Percentiles rank a stretch among this genome's conserved stretches.
Conservation (phyloP, 306 rosid species). For the Amphicarpaea edgeworthii region DNA sequence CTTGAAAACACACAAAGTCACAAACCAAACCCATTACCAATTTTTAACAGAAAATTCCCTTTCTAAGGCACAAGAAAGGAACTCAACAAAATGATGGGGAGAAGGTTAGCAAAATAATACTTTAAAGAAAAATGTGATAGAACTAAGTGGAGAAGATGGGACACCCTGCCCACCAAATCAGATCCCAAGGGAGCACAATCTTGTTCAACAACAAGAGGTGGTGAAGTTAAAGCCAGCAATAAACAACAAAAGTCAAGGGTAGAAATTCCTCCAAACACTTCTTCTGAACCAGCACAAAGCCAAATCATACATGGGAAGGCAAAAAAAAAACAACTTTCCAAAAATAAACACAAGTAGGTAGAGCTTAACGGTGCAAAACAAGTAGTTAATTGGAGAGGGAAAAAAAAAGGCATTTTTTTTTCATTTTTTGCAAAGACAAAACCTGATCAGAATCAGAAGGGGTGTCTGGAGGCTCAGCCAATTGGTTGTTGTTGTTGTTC, state of each 20-base stretch:
- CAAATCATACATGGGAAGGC: neutral
- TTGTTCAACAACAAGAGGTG: neutral
- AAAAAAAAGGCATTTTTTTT: neutral
- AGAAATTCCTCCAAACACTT: slow-evolving; percentile 8
- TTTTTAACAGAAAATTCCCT: slow-evolving; percentile 22
- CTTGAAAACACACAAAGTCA: no score
- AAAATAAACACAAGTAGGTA: neutral
- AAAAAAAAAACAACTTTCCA: neutral
- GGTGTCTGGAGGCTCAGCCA: slow-evolving; percentile 48
- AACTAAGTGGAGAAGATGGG: slow-evolving; percentile 41
- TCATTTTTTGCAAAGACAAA: neutral
- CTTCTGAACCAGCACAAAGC: slow-evolving; percentile 31
- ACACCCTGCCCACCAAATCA: slow-evolving; percentile 42
- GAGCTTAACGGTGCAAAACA: neutral
- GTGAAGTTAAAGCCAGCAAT: slow-evolving; percentile 6
- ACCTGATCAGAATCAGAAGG: slow-evolving; percentile 57
- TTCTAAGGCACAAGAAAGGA: slow-evolving; percentile 18
- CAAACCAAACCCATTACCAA: slow-evolving; percentile 39
- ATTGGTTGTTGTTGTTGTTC: slow-evolving; percentile 34
- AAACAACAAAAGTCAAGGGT: slow-evolving; percentile 39
- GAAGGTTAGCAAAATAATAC: neutral
- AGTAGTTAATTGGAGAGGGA: neutral
- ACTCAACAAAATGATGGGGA: neutral
- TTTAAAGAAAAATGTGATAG: slow-evolving; percentile 15
- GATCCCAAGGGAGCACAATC: slow-evolving; percentile 29